Evolutionary conservation across 2,329 filamentous ascomycete genomes (phyloP).

Genomic region (Penicillium sp.): DNA sequence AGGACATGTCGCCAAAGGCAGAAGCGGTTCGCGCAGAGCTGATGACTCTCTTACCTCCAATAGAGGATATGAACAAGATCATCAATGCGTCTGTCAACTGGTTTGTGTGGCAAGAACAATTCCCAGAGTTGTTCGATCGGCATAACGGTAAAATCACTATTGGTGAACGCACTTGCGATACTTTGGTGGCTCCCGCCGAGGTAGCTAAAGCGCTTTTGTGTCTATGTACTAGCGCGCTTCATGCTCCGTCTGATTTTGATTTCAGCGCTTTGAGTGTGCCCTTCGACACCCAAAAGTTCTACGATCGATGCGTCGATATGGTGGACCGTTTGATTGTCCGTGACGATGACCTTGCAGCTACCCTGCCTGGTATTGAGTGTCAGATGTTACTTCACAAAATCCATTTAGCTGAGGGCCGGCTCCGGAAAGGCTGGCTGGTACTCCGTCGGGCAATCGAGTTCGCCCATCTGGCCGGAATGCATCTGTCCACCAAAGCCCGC

Average conservation of each 20-base stretch:
- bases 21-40: slow-evolving; percentile 27
- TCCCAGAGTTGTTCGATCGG: slow-evolving; percentile 29
- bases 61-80: slow-evolving; percentile 33
- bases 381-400: slow-evolving; percentile 51
- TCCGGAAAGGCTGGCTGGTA: slow-evolving; percentile 53
- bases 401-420: slow-evolving; percentile 54
- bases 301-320: slow-evolving; percentile 46
- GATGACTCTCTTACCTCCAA: slow-evolving; percentile 34
- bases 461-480: slow-evolving; percentile 51
- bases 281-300: slow-evolving; percentile 43
- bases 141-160: slow-evolving; percentile 14
- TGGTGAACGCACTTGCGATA: slow-evolving; percentile 4
- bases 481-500: slow-evolving; percentile 34
- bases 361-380: slow-evolving; percentile 53
- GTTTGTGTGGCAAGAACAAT: slow-evolving; percentile 34
- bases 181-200: slow-evolving; percentile 34
- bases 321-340: slow-evolving; percentile 49
- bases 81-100: slow-evolving; percentile 30
- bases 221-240: slow-evolving; percentile 42
- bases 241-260: slow-evolving; percentile 41
- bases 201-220: slow-evolving; percentile 45
- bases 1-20: slow-evolving; percentile 30
- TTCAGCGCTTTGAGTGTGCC: slow-evolving; percentile 37
- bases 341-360: slow-evolving; percentile 51
- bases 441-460: slow-evolving; percentile 51